phyloP scores from a whole-genome alignment of 208 protist genomes.

The Acanthamoeba royreba region DNA sequence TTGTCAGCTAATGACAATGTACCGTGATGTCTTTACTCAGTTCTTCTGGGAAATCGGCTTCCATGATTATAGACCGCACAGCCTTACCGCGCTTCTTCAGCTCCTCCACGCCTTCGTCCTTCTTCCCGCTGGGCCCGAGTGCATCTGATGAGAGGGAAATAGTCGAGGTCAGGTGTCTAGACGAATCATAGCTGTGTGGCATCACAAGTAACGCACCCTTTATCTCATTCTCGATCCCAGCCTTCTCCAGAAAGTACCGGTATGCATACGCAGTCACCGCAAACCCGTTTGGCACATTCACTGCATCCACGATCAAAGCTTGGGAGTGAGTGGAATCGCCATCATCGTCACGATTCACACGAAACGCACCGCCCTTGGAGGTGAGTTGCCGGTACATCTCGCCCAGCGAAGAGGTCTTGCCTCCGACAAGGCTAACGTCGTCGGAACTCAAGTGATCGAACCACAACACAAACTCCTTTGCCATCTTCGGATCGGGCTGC shows the following conservation, averaged over 20 bases:
- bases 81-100: not conserved
- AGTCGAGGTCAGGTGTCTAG: not conserved
- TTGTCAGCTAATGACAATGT: not conserved
- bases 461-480: constrained; percentile 28
- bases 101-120: not conserved
- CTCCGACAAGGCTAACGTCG: constrained; percentile 51
- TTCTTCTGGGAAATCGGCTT: constrained; percentile 4
- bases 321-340: not conserved
- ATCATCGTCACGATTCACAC: not conserved
- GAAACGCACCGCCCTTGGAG: not conserved
- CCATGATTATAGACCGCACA: not conserved
- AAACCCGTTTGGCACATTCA: constrained; percentile 51
- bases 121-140: not conserved
- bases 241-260: constrained; percentile 1
- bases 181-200: not conserved
- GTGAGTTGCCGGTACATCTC: constrained; percentile 46
- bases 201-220: not conserved
- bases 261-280: constrained; percentile 49
- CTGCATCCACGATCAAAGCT: not conserved
- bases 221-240: not conserved
- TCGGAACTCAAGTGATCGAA: constrained; percentile 51
- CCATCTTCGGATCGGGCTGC: not conserved
- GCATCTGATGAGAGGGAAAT: not conserved
- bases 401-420: constrained; percentile 52
- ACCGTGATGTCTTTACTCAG: not conserved